phyloP scores from a whole-genome alignment of 1,284 basidiomycete species.

The Pseudozyma thailandica region DNA sequence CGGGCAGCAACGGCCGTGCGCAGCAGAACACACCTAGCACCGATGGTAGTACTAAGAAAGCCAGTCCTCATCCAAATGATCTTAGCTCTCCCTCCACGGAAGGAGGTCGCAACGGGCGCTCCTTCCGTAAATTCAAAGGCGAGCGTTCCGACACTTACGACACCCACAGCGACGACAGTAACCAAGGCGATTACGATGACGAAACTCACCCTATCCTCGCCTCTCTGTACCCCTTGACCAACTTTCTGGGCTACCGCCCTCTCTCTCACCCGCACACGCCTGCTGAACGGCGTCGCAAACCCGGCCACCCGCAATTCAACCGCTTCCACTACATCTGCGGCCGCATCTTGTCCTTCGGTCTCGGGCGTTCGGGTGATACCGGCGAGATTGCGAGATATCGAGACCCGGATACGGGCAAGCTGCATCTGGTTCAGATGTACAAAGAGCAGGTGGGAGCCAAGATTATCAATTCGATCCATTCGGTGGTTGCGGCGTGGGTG shows the following conservation, averaged over 20 bases:
- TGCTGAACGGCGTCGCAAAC: conserved; percentile 5
- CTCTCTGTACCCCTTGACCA: conserved; percentile 33
- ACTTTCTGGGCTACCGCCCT: conserved; percentile 44
- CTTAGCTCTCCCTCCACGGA: conserved; percentile 20
- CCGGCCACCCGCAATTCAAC: conserved; percentile 20
- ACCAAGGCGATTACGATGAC: conserved; percentile 11
- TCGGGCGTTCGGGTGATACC: conserved; percentile 22
- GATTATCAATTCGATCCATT: conserved; percentile 37
- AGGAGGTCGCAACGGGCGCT: conserved; percentile 1
- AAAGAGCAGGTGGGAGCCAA: conserved; percentile 24
- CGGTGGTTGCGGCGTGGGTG: conserved; percentile 35
- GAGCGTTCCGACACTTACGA: conserved; percentile 1
- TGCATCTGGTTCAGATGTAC: conserved; percentile 38
- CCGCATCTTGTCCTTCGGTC: conserved; percentile 29
- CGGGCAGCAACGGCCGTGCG: neutral
- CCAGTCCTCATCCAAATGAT: conserved; percentile 22
- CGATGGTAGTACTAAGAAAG: conserved; percentile 18
- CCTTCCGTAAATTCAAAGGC: conserved; percentile 17
- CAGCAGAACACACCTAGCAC: conserved; percentile 14
- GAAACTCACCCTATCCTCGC: conserved; percentile 22
- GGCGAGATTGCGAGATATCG: conserved; percentile 28
- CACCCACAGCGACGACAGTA: neutral
- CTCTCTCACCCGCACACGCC: conserved; percentile 43
- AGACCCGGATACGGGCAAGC: conserved; percentile 27
- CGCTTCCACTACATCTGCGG: conserved; percentile 42